Conservation (phyloP, 2,329 filamentous ascomycete species). For the Aspergillus novofumigatus region DNA sequence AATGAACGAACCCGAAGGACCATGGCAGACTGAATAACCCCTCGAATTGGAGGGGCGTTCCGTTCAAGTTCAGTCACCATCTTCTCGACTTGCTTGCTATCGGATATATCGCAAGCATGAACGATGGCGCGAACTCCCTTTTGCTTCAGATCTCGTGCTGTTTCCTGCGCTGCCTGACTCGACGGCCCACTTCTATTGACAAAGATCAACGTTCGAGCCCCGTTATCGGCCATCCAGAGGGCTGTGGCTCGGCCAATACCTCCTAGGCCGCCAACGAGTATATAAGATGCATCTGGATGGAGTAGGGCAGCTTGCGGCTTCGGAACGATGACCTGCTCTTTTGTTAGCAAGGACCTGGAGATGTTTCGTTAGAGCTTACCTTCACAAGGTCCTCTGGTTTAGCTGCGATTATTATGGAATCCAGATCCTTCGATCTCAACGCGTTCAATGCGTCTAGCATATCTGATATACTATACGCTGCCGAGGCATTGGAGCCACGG, state of each 20-base stretch:
- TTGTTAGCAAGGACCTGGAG: background rate
- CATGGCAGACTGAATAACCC: slow-evolving; percentile 27
- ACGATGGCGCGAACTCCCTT: slow-evolving; percentile 17
- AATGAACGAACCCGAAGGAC: slow-evolving; percentile 16
- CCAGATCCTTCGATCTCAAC: slow-evolving; percentile 1
- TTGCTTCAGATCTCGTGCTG: slow-evolving; percentile 13
- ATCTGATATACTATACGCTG: slow-evolving; percentile 8
- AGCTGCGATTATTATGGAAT: slow-evolving; percentile 6
- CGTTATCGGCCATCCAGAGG: slow-evolving; percentile 46
- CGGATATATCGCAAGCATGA: slow-evolving; percentile 30
- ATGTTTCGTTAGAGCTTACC: slow-evolving; percentile 1
- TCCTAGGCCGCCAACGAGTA: slow-evolving; percentile 26
- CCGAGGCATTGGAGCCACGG: background rate
- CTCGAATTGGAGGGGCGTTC: slow-evolving; percentile 17
- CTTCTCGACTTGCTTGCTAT: slow-evolving; percentile 24
- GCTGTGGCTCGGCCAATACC: slow-evolving; percentile 23
- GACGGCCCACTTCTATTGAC: slow-evolving; percentile 44
- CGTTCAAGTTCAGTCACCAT: slow-evolving; percentile 9
- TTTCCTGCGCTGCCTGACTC: slow-evolving; percentile 13
- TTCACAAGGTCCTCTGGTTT: slow-evolving; percentile 7
- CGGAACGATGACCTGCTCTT: background rate
- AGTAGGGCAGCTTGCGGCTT: slow-evolving; percentile 1
- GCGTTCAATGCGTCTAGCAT: slow-evolving; percentile 10
- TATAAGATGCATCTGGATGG: slow-evolving; percentile 17
- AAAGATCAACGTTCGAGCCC: slow-evolving; percentile 51